These are phyloP conservation scores for Talaromyces adpressus DNA, from an alignment of 495 filamentous ascomycete species.

Conservation along the genomic window DNA sequence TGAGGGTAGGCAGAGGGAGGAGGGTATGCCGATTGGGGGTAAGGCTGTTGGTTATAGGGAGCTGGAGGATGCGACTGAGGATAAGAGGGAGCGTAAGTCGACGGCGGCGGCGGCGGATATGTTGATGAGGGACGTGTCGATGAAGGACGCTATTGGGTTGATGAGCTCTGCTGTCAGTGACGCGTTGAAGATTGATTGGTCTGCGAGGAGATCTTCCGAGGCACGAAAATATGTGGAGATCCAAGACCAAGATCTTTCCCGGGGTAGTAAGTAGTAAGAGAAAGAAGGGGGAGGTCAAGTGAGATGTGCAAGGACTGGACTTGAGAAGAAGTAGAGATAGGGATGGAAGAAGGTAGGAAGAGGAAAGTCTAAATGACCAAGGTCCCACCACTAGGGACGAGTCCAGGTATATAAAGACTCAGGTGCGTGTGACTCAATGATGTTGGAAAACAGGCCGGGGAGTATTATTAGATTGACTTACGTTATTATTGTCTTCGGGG, in stretches of 20 bases:
- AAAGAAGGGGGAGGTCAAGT: neutral
- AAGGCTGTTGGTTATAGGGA: conserved; percentile 20
- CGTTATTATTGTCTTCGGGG: conserved; percentile 6
- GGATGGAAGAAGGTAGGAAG: neutral
- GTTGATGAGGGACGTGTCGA: conserved; percentile 6
- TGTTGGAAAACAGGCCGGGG: neutral
- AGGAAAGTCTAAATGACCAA: conserved; percentile 6
- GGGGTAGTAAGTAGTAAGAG: neutral
- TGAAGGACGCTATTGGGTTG: conserved; percentile 5
- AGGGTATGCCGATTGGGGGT: conserved; percentile 19
- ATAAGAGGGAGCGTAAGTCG: conserved; percentile 22
- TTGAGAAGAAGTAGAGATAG: conserved; percentile 1
- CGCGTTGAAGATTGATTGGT: neutral
- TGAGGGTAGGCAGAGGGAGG: conserved; percentile 18
- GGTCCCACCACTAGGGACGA: conserved; percentile 3
- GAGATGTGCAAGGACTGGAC: neutral
- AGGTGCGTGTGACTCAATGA: neutral
- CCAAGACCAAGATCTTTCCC: neutral
- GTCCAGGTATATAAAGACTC: conserved; percentile 3
- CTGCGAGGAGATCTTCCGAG: neutral
- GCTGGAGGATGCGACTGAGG: conserved; percentile 32
- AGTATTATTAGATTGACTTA: conserved; percentile 2
- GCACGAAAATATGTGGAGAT: conserved; percentile 1
- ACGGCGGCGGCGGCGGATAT: conserved; percentile 3
- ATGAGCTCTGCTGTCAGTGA: neutral